Evolutionary conservation across 1,284 basidiomycete species (phyloP), one percentile per base, ranked within the genome.

Genomic region (Retiboletus flavoniger): DNA sequence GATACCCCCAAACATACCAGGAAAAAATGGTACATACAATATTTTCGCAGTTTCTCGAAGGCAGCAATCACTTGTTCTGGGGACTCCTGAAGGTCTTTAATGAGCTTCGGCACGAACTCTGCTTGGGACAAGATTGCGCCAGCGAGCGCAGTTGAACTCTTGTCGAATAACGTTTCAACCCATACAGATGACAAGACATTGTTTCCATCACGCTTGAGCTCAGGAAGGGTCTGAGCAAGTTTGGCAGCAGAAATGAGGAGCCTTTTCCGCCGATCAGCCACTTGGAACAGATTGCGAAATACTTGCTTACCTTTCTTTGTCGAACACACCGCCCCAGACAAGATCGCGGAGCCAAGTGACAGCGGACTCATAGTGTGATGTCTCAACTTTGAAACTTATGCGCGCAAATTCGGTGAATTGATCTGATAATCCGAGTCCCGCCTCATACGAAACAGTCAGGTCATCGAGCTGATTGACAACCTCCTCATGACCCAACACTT

Each of bases 391-490:
- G 67, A 99, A 83, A 60, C 78, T 84, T 55, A 98, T 75, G 24
- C 88, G 84, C 51, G 94, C 72, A 9, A 81, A 79, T 63, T 98
- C 93, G 14, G 86, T 77, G 68, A 96, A 94, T 40, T 79, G 75
- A 59, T 79, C 80, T 28, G 79, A 78, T 45, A 86, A 72, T n/a
- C 93, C 93, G 7, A 94, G 78, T 42, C 79, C 78, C 46, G 82
- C 83, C 52, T 91, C 88, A 68, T 98, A 96, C 5, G 84, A 85
- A 26, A 99, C 91, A 0, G 96, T 98, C 63, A 97, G 87, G 63
- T 93, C 83, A 68, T 98, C 94, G 2, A 99, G 83, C 56, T 84
- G 82, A 71, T 95, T 87, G 58, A 98, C 84, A 21, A 98, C 95
- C 56, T 97, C 84, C 72, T 98, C 96, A 66, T 95, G 93, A 3